phyloP scores from a whole-genome alignment of 208 protist species.

The Trypanosoma caninum region DNA sequence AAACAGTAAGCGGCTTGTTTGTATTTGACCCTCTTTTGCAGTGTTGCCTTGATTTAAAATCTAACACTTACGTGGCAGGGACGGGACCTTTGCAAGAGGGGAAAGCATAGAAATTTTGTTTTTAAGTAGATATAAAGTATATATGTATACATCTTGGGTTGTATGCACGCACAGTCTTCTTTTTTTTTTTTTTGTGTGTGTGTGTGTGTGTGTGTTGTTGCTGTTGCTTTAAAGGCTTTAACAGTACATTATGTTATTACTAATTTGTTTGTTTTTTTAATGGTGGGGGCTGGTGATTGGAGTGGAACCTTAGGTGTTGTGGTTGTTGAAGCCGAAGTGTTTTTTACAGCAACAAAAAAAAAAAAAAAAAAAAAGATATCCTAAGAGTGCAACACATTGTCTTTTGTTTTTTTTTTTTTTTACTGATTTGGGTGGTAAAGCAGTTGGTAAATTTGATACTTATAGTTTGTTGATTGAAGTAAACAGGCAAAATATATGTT shows the following conservation, averaged over 20 bases:
- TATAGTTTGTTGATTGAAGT: too few relatives aligned
- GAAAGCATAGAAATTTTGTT: neutral
- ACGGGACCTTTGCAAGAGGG: neutral
- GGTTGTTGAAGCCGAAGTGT: too few relatives aligned
- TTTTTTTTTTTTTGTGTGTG: neutral
- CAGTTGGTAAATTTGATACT: too few relatives aligned
- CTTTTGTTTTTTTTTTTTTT: neutral
- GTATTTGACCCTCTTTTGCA: constrained; percentile 73
- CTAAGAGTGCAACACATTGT: too few relatives aligned
- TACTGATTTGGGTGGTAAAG: too few relatives aligned
- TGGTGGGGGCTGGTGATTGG: too few relatives aligned
- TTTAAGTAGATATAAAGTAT: neutral
- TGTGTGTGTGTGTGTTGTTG: constrained; percentile 3
- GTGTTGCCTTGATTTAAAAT: constrained; percentile 63
- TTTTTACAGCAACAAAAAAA: too few relatives aligned
- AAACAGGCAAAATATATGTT: too few relatives aligned
- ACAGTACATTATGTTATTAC: too few relatives aligned
- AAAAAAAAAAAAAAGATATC: too few relatives aligned
- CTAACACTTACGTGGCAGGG: constrained; percentile 34
- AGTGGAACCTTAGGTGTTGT: too few relatives aligned
- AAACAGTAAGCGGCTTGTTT: constrained; percentile 22
- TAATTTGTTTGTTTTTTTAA: too few relatives aligned
- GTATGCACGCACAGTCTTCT: neutral
- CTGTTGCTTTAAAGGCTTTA: neutral
- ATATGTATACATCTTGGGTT: neutral